These are phyloP conservation scores for Astrothelium macrocarpum DNA, from an alignment of 495 filamentous ascomycete species.

Conservation along the genomic window DNA sequence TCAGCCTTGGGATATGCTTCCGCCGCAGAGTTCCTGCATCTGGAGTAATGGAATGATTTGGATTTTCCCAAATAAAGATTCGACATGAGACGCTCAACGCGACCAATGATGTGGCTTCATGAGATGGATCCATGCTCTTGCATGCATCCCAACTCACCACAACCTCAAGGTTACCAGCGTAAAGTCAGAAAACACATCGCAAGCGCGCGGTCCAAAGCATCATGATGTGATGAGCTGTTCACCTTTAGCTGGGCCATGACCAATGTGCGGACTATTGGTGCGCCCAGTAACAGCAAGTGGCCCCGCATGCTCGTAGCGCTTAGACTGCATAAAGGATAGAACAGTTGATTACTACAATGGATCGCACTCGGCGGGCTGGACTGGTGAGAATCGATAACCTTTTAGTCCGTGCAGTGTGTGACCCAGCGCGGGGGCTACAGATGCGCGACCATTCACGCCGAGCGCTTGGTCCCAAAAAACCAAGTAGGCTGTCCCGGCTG, in stretches of 20 bases:
- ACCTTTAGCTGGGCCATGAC: too few species aligned
- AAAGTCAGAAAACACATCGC: not conserved
- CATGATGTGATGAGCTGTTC: not conserved
- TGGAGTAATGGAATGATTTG: not conserved
- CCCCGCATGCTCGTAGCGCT: not conserved
- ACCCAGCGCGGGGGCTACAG: not conserved
- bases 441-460: not conserved
- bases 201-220: not conserved
- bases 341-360: not conserved
- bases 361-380: not conserved
- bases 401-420: not conserved
- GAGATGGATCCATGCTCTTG: too few species aligned
- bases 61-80: not conserved
- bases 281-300: not conserved
- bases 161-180: too few species aligned
- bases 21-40: not conserved
- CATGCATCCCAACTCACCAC: too few species aligned
- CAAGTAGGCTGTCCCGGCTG: constrained; percentile 2
- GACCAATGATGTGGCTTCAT: too few species aligned
- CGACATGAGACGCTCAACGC: not conserved
- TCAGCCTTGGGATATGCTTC: not conserved
- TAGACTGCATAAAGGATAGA: not conserved
- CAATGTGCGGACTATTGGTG: not conserved
- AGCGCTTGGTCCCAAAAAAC: not conserved
- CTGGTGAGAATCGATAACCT: not conserved